Percentiles rank a stretch among this genome's conserved stretches.
Evolutionary conservation across 2,329 filamentous ascomycete species (phyloP).

Genomic region (Chaetomiaceae sp.): DNA sequence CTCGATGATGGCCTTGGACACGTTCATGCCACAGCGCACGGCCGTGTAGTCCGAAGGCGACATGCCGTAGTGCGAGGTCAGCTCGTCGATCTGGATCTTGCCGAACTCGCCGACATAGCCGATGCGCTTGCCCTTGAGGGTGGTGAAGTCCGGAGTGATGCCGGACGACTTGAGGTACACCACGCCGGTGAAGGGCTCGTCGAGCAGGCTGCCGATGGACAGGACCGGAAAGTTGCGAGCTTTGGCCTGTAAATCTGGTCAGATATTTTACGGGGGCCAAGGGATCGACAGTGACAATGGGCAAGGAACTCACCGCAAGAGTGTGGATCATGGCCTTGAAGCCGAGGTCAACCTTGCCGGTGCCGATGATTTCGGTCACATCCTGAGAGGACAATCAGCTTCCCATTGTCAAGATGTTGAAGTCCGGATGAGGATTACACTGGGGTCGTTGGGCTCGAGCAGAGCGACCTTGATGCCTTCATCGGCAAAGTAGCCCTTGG

Average conservation of each 20-base stretch:
- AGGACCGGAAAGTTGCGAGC: conserved; percentile 66
- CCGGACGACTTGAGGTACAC: conserved; percentile 69
- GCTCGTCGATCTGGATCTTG: conserved; percentile 78
- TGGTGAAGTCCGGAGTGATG: conserved; percentile 68
- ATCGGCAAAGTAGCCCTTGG: conserved; percentile 67
- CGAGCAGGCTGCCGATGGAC: conserved; percentile 68
- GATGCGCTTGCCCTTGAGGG: conserved; percentile 69
- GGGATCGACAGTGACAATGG: background rate
- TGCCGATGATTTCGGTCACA: conserved; percentile 76
- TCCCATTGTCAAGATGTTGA: too few relatives aligned
- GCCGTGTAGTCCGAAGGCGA: conserved; percentile 66
- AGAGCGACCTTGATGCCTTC: conserved; percentile 73
- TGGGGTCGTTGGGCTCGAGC: conserved; percentile 72
- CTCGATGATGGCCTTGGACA: conserved; percentile 67
- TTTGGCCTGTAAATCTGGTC: conserved; percentile 50
- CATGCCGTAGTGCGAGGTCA: conserved; percentile 73
- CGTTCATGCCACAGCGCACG: conserved; percentile 75
- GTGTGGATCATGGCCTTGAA: conserved; percentile 85
- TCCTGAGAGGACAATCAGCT: conserved; percentile 47
- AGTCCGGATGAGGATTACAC: too few relatives aligned
- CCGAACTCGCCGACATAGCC: conserved; percentile 77
- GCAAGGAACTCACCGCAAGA: conserved; percentile 48
- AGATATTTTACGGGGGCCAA: background rate
- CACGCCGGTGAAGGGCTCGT: conserved; percentile 74
- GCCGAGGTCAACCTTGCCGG: conserved; percentile 68